Conservation (phyloP, 805 yeast species). For the Kluyveromyces siamensis region DNA sequence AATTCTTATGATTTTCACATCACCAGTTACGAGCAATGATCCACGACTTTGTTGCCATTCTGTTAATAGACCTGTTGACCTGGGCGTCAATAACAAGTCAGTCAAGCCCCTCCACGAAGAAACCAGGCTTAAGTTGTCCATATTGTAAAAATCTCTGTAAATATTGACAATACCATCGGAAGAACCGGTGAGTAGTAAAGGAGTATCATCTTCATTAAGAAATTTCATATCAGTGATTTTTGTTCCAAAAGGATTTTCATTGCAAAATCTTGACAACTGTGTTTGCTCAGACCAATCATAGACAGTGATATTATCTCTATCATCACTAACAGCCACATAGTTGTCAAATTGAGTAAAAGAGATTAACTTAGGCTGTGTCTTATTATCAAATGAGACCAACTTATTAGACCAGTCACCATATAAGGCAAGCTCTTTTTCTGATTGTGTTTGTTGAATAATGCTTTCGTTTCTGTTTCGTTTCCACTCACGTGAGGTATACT, state of each 20-base stretch:
- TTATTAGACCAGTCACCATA: conserved; percentile 79
- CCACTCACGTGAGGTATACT: conserved; percentile 78
- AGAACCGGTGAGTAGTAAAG: conserved; percentile 77
- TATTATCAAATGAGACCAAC: conserved; percentile 51
- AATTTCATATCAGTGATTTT: conserved; percentile 79
- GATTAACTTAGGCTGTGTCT: conserved; percentile 70
- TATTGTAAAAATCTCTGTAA: conserved; percentile 63
- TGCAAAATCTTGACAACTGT: conserved; percentile 62
- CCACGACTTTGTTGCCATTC: conserved; percentile 99
- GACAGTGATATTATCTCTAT: conserved; percentile 69
- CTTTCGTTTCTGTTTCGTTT: conserved; percentile 80
- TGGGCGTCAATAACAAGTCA: conserved; percentile 70
- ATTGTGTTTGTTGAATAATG: conserved; percentile 81
- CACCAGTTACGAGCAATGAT: conserved; percentile 84
- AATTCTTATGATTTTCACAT: conserved; percentile 78
- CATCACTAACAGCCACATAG: conserved; percentile 70
- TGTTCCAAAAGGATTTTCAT: conserved; percentile 81
- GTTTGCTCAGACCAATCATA: conserved; percentile 75
- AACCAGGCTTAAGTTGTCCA: conserved; percentile 48
- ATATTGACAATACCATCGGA: conserved; percentile 91
- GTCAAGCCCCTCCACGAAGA: conserved; percentile 92
- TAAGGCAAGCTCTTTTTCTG: conserved; percentile 74
- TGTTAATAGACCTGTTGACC: conserved; percentile 72
- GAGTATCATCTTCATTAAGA: conserved; percentile 86
- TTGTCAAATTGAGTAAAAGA: conserved; percentile 88